These are phyloP conservation scores for Dorcoceras hygrometricum DNA, from an alignment of 257 asterid genomes.

Conservation along the genomic window DNA sequence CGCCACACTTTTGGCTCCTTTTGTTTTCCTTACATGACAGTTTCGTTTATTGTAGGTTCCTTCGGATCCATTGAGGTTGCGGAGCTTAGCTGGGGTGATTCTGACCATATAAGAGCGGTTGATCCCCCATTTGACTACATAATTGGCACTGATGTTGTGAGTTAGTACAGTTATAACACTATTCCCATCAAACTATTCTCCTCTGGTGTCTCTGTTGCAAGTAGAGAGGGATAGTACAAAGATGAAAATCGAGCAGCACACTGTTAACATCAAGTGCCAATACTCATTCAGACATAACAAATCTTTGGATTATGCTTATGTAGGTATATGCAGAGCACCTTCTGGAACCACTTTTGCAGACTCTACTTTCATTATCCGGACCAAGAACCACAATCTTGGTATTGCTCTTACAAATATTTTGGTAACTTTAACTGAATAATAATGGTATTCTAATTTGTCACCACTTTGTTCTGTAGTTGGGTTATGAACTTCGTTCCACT, in stretches of 20 bases:
- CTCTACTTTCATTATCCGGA: constrained; percentile 75
- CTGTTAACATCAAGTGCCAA: background rate
- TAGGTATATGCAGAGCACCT: constrained; percentile 98
- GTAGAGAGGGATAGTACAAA: background rate
- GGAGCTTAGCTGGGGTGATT: constrained; percentile 89
- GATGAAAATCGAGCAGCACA: background rate
- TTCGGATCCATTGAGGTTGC: constrained; percentile 81
- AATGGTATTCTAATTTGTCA: constrained; percentile 12
- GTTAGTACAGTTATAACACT: constrained; percentile 24
- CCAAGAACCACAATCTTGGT: constrained; percentile 87
- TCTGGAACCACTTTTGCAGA: constrained; percentile 86
- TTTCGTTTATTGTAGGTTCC: constrained; percentile 51
- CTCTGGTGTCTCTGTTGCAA: background rate
- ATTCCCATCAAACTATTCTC: background rate
- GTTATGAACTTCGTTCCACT: constrained; percentile 92
- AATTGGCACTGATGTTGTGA: constrained; percentile 96
- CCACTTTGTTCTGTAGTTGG: constrained; percentile 52
- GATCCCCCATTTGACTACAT: constrained; percentile 90
- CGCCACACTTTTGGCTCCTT: background rate
- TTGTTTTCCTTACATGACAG: background rate
- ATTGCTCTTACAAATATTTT: constrained; percentile 21
- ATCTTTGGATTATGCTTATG: constrained; percentile 21
- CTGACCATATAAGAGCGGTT: constrained; percentile 74
- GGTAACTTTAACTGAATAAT: constrained; percentile 17
- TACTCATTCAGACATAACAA: constrained; percentile 9